phyloP scores from a whole-genome alignment of 2,329 filamentous ascomycete genomes.

The Aspergillus alliaceus region DNA sequence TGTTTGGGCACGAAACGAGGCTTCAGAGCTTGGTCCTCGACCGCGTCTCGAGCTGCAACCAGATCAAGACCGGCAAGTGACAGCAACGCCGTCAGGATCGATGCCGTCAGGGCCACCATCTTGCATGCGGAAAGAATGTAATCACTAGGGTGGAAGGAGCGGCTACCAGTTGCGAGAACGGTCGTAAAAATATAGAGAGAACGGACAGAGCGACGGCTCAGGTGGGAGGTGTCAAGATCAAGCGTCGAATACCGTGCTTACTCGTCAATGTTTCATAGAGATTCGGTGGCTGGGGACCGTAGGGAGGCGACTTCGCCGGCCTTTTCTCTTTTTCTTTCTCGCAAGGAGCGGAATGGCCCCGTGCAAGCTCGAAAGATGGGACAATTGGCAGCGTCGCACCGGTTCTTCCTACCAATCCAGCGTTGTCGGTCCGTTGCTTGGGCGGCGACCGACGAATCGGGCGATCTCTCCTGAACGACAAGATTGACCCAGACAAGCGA shows the following conservation, averaged over 20 bases:
- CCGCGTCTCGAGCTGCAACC: constrained; percentile 30
- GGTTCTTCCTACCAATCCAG: too few species aligned
- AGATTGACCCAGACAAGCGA: not conserved
- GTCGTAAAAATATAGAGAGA: constrained; percentile 18
- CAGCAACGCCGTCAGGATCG: constrained; percentile 33
- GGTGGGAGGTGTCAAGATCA: constrained; percentile 8
- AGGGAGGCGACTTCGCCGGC: constrained; percentile 2
- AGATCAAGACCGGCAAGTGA: constrained; percentile 35
- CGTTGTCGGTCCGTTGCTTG: too few species aligned
- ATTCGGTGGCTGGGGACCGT: constrained; percentile 13
- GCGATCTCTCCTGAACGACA: too few species aligned
- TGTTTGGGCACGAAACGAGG: constrained; percentile 36
- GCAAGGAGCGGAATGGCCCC: not conserved
- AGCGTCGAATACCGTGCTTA: constrained; percentile 8
- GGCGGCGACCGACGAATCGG: too few species aligned
- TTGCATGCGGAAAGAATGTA: constrained; percentile 15
- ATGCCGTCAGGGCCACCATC: constrained; percentile 32
- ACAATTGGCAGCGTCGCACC: too few species aligned
- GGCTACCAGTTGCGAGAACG: constrained; percentile 5
- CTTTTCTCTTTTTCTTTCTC: not conserved
- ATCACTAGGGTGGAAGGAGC: constrained; percentile 3
- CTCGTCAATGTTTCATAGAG: constrained; percentile 12
- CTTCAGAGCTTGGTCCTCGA: constrained; percentile 26
- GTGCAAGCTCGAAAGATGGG: not conserved
- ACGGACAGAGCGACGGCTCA: constrained; percentile 27